phyloP scores from a whole-genome alignment of 495 filamentous ascomycete genomes.

The Podospora sp. region DNA sequence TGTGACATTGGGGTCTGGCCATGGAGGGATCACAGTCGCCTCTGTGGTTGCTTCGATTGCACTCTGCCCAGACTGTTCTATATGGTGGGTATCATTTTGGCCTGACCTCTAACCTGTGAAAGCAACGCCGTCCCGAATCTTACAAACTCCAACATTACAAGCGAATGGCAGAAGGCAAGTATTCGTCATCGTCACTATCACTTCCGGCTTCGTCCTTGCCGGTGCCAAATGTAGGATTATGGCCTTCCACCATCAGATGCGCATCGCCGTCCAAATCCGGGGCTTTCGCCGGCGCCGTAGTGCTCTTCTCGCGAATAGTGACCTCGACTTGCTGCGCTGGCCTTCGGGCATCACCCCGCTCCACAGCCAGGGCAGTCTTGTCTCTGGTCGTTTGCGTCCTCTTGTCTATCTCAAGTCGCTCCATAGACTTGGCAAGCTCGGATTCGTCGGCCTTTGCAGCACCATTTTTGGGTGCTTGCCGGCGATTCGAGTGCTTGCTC shows the following conservation, averaged over 20 bases:
- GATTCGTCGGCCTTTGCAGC: background rate
- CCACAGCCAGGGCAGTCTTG: constrained; percentile 51
- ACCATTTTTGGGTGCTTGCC: background rate
- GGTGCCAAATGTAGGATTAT: constrained; percentile 42
- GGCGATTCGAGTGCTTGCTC: constrained; percentile 16
- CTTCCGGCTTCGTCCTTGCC: constrained; percentile 23
- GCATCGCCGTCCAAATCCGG: constrained; percentile 33
- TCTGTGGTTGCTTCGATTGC: constrained; percentile 1
- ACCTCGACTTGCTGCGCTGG: constrained; percentile 31
- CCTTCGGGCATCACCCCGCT: constrained; percentile 52
- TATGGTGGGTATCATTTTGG: constrained; percentile 30
- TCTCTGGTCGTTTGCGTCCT: constrained; percentile 34
- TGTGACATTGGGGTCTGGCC: background rate
- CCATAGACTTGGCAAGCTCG: constrained; percentile 9
- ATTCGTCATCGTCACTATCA: constrained; percentile 22
- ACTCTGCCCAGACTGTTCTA: constrained; percentile 1
- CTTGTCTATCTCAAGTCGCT: constrained; percentile 23
- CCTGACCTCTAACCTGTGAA: constrained; percentile 7
- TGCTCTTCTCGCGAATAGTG: constrained; percentile 54
- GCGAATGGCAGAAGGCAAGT: constrained; percentile 25
- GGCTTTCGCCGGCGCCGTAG: constrained; percentile 35
- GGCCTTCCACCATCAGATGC: constrained; percentile 53
- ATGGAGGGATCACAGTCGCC: background rate
- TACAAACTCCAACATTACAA: constrained; percentile 14
- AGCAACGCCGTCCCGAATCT: background rate